Evolutionary conservation across 257 asterid genomes (phyloP).

Genomic region (Hygrophila difformis): DNA sequence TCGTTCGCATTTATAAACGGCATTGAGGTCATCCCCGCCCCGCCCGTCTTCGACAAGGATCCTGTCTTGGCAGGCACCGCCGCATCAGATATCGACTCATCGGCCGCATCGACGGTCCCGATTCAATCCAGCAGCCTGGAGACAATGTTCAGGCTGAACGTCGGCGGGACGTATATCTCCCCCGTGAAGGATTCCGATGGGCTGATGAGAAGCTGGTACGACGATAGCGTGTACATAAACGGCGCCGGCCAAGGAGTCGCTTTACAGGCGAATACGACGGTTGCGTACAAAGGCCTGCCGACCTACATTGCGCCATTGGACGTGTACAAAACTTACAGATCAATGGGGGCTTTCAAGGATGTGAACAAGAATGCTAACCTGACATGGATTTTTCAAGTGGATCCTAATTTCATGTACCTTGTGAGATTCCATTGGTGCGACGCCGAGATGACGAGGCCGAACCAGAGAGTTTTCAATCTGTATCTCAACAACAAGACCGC

Average conservation of each 20-base stretch:
- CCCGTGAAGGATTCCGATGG: slow-evolving; percentile 60
- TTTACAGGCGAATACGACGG: slow-evolving; percentile 15
- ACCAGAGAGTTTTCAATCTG: slow-evolving; percentile 58
- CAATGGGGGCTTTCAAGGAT: slow-evolving; percentile 47
- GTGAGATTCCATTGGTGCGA: slow-evolving; percentile 94
- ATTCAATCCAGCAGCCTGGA: slow-evolving; percentile 36
- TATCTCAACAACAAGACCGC: slow-evolving; percentile 67
- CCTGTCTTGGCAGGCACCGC: slow-evolving; percentile 38
- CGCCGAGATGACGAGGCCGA: slow-evolving; percentile 35
- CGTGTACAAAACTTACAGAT: slow-evolving; percentile 43
- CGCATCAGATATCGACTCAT: slow-evolving; percentile 9
- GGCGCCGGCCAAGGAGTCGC: slow-evolving; percentile 46
- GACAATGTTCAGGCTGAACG: slow-evolving; percentile 62
- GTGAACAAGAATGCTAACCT: slow-evolving; percentile 43
- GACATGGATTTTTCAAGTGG: slow-evolving; percentile 72
- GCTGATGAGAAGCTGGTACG: slow-evolving; percentile 82
- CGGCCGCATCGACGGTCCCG: slow-evolving; percentile 24
- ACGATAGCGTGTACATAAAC: slow-evolving; percentile 50
- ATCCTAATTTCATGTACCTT: slow-evolving; percentile 61
- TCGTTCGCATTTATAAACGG: slow-evolving; percentile 80
- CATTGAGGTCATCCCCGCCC: slow-evolving; percentile 55
- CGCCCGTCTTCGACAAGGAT: slow-evolving; percentile 35
- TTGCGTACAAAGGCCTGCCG: slow-evolving; percentile 34
- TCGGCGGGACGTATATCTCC: slow-evolving; percentile 59
- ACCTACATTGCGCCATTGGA: slow-evolving; percentile 53